Conservation (phyloP, 1,284 basidiomycete species). For the Microbotryum violaceum region DNA sequence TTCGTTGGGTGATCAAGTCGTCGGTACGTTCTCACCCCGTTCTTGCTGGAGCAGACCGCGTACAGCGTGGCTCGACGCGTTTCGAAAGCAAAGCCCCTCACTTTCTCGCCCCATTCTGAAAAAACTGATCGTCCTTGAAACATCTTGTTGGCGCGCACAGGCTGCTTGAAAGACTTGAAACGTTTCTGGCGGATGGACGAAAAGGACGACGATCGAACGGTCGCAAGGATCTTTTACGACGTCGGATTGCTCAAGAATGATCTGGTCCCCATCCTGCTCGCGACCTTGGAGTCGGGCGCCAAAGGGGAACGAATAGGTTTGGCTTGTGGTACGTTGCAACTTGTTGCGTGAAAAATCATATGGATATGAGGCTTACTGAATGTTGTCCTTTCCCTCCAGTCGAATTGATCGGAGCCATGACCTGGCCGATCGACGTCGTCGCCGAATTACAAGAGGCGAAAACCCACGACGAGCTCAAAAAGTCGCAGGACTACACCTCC, state of each 20-base stretch:
- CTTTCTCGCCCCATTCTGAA: no score
- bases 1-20: conserved; percentile 35
- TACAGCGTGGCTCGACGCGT: not conserved
- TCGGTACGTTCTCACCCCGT: conserved; percentile 14
- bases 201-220: conserved; percentile 84
- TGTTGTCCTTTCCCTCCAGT: conserved; percentile 37
- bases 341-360: no score
- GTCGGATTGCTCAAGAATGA: conserved; percentile 74
- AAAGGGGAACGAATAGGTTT: conserved; percentile 64
- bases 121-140: not conserved
- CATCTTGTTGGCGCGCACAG: conserved; percentile 36
- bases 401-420: conserved; percentile 87
- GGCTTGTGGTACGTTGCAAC: conserved; percentile 52
- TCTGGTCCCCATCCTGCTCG: conserved; percentile 71
- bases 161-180: conserved; percentile 86
- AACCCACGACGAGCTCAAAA: conserved; percentile 50
- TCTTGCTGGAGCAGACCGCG: no score
- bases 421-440: conserved; percentile 91
- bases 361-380: not conserved
- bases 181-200: conserved; percentile 91
- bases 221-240: conserved; percentile 81
- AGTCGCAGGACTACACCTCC: conserved; percentile 74
- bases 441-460: conserved; percentile 71
- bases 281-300: conserved; percentile 53
- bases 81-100: no score